Evolutionary conservation across 768 basidiomycete genomes (phyloP), one percentile per base, ranked within the genome.

Genomic region (Russula foetens): DNA sequence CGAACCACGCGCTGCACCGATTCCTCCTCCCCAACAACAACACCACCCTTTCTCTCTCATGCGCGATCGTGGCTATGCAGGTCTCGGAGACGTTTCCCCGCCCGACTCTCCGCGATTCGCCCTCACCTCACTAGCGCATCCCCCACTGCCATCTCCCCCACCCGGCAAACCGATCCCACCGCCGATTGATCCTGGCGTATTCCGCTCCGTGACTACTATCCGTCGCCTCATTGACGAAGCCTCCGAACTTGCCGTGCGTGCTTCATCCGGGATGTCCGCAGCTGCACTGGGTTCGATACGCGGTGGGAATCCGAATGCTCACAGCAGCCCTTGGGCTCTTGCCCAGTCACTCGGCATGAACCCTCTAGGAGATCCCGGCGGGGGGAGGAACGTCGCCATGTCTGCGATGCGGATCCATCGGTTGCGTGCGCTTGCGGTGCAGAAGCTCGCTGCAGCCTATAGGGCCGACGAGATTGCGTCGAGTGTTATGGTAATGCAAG

Each of bases 401-500:
- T 90, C 87, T 33, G 85, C 90, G 0, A 88, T 84, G 78, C 82
- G 92, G 35, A 79, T 92, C 44, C 90, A 94, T 69, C 78, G 90
- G 53, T 72, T 95, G 46, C 76, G 92, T 35, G 86, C 83, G 0
- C 78, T 93, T 29, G 92, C 92, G 0, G 90, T 95, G 21, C 88
- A 92, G 72, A 92, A 91, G 70, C 76, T 94, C 43, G 90, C 92
- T 0, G 81, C 85, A 24, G 92, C 92, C 5, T 95, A 95, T 68
- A 84, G 85, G 69, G 79, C 83, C 12, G 92, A 95, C 69, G 92
- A 95, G 71, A 90, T 95, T 67, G 92, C 92, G 1, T 89, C 90
- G 0, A 92, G 89, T 68, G 92, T 95, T 28, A 90, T 94, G 86
- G 84, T 95, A 33, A 95, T 95, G 92, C 92, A 95, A 69, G 91